Evolutionary conservation across 805 yeast species (phyloP).

Genomic region (Ogataea angusta): DNA sequence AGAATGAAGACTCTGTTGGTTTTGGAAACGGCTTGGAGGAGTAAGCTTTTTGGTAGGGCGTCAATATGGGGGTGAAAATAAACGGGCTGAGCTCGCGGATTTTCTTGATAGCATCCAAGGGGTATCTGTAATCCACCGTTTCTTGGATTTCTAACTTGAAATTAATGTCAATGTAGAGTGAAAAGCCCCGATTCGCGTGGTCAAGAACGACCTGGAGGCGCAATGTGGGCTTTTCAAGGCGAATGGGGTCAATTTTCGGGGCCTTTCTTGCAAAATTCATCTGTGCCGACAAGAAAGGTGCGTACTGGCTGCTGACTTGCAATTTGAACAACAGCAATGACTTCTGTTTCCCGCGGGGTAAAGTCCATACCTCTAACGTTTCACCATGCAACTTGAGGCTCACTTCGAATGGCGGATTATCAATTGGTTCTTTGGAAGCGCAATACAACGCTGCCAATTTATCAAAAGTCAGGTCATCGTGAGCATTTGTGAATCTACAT

Average conservation of each 20-base stretch:
- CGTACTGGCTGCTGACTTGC: constrained; percentile 7
- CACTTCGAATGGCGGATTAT: constrained; percentile 13
- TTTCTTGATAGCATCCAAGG: constrained; percentile 19
- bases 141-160: constrained; percentile 15
- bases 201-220: background rate
- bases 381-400: constrained; percentile 4
- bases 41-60: constrained; percentile 22
- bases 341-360: constrained; percentile 9
- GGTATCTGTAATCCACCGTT: constrained; percentile 14
- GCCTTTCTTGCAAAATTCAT: constrained; percentile 10
- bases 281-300: constrained; percentile 12
- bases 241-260: constrained; percentile 3
- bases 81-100: constrained; percentile 17
- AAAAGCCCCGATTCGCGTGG: background rate
- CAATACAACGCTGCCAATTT: constrained; percentile 1
- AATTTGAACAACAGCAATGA: constrained; percentile 7
- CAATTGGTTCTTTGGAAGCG: background rate
- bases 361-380: constrained; percentile 5
- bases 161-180: constrained; percentile 1
- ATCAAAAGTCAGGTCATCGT: background rate
- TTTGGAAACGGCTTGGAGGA: constrained; percentile 4
- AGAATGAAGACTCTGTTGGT: constrained; percentile 39
- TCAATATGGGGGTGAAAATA: constrained; percentile 17
- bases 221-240: constrained; percentile 1
- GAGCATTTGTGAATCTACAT: constrained; percentile 5